Percentiles rank a stretch among this genome's conserved stretches.
Evolutionary conservation across 345 rosid genomes (phyloP).

Genomic region (Lumnitzera littorea): DNA sequence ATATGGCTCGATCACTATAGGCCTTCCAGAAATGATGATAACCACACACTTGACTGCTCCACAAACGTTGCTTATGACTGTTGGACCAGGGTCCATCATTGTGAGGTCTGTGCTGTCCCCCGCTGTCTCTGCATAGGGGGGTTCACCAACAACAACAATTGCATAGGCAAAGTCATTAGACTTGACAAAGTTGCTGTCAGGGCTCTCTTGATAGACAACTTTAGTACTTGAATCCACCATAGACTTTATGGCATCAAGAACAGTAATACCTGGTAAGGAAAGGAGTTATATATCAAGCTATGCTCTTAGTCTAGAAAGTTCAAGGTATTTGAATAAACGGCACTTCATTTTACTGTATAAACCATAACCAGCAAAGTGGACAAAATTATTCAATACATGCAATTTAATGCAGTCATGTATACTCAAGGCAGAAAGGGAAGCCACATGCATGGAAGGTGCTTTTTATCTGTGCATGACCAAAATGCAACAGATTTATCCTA

Average conservation of each 20-base stretch:
- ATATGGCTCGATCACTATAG: constrained; percentile 74
- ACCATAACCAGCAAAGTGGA: no score
- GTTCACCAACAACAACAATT: constrained; percentile 77
- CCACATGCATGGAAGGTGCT: no score
- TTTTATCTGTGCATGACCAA: no score
- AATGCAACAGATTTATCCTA: no score
- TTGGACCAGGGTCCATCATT: constrained; percentile 63
- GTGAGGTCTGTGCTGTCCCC: constrained; percentile 74
- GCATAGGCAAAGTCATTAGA: constrained; percentile 65
- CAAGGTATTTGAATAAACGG: no score
- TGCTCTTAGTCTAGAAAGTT: no score
- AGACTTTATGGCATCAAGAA: constrained; percentile 60
- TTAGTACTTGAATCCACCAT: constrained; percentile 65
- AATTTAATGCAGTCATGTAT: no score
- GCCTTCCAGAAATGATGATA: constrained; percentile 75
- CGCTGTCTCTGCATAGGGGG: constrained; percentile 67
- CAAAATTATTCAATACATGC: no score
- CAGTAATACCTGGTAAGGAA: constrained; percentile 59
- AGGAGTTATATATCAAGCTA: background rate
- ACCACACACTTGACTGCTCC: constrained; percentile 65
- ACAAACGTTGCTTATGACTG: constrained; percentile 54
- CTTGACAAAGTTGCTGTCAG: constrained; percentile 58
- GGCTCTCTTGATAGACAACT: constrained; percentile 55
- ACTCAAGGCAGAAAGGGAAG: no score
- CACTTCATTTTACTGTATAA: no score